These are phyloP conservation scores for Fusarium fujikuroi DNA, from an alignment of 2,329 filamentous ascomycete species.

Conservation along the genomic window DNA sequence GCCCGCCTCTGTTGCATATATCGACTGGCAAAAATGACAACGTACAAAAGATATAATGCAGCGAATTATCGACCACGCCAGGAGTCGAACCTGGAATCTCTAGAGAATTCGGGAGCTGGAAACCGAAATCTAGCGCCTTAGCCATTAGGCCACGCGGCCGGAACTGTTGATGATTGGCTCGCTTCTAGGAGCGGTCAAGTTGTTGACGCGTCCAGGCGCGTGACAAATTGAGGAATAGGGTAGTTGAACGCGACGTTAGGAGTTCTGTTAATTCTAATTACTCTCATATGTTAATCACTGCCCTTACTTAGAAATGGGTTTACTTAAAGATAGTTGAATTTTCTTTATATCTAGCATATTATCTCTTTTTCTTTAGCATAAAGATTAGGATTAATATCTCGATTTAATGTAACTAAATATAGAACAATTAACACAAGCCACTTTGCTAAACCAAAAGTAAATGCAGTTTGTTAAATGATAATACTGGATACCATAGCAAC, in stretches of 20 bases:
- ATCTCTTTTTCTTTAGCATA: accelerated
- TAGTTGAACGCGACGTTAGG: accelerated
- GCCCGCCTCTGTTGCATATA: no score
- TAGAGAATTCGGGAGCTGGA: constrained; percentile 7
- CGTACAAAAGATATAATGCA: no score
- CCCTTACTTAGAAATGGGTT: accelerated
- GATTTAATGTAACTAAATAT: no score
- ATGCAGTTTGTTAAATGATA: accelerated
- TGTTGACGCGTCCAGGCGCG: accelerated
- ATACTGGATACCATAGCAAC: accelerated
- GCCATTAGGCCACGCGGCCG: constrained; percentile 30
- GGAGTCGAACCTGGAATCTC: constrained; percentile 31
- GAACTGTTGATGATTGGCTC: constrained; percentile 3
- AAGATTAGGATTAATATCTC: accelerated
- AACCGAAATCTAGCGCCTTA: constrained; percentile 32
- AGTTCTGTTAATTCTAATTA: accelerated
- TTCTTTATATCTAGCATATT: accelerated
- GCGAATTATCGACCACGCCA: constrained; percentile 12
- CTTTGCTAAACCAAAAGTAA: no score
- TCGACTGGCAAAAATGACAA: no score
- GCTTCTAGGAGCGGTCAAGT: accelerated
- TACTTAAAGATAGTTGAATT: accelerated
- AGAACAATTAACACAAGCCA: no score
- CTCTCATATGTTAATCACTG: accelerated
- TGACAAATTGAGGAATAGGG: not conserved